These are phyloP conservation scores for Loxodes magnus DNA, from an alignment of 73 alveolate species.

Conservation along the genomic window DNA sequence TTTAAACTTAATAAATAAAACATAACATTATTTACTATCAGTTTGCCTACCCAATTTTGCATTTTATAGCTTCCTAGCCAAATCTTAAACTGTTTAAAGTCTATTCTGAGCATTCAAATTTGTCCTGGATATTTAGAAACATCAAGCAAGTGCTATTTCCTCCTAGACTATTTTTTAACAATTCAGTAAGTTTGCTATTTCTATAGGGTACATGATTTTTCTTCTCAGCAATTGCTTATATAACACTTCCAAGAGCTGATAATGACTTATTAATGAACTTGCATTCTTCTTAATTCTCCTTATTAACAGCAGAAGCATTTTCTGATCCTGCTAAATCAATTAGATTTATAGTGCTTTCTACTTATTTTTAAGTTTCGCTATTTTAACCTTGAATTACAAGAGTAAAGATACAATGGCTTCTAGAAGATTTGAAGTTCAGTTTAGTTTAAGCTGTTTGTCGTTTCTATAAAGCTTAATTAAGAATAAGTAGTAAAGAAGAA, in stretches of 20 bases:
- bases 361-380: slow-evolving; percentile 7
- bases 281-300: slow-evolving; percentile 71
- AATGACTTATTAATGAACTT: slow-evolving; percentile 55
- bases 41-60: too few species aligned
- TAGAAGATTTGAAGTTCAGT: slow-evolving; percentile 55
- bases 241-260: slow-evolving; percentile 60
- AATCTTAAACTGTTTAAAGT: too few species aligned
- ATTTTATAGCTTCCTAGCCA: too few species aligned
- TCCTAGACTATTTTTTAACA: slow-evolving; percentile 72
- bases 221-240: slow-evolving; percentile 64
- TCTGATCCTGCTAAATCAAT: slow-evolving; percentile 96
- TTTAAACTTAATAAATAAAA: too few species aligned
- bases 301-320: slow-evolving; percentile 60
- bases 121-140: slow-evolving; percentile 90
- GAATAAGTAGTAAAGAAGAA: slow-evolving; percentile 8
- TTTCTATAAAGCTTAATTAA: slow-evolving; percentile 46
- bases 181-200: slow-evolving; percentile 60
- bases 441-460: slow-evolving; percentile 67
- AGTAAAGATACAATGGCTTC: slow-evolving; percentile 67
- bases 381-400: slow-evolving; percentile 38
- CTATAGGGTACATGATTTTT: slow-evolving; percentile 72
- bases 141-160: slow-evolving; percentile 90
- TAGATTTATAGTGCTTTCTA: slow-evolving; percentile 71
- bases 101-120: too few species aligned
- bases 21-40: too few species aligned